Base-by-base conservation (phyloP, 2,329 filamentous ascomycete genomes). In the Penicillium sumatraense region DNA sequence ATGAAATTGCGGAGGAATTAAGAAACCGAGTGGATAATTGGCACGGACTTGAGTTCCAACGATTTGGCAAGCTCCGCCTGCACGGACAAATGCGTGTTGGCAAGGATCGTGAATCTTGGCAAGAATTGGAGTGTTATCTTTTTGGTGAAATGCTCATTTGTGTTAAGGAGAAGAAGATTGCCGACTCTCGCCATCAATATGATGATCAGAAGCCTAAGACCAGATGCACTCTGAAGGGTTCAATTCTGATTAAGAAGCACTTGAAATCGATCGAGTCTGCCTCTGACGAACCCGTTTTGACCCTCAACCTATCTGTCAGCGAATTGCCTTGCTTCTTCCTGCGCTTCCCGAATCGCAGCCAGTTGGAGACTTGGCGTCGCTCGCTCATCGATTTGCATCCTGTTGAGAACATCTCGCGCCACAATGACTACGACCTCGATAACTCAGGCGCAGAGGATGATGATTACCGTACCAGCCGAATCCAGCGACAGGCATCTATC, bases 141-240 rank as follows among this genome's bases (percentile, higher is more conserved):
- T 99, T 99, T 70, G 91, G 89, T 4, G 95, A 99, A 78, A 99
- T 99, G 95, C 89, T 99, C 66, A 99, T 99, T 62, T 99, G 95
- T 70, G 92, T 99, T 58, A 99, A 98, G 76, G 95, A 98, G 77
- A 98, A 97, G 83, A 96, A 93, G 78, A 75, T 81, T 8, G 72
- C 80, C 9, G 63, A 80, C 35, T 66, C 73, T 4, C 40, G 20
- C 44, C 71, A 67, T 58, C 80, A 90, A 61, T 93, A 90, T 84
- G 88, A 84, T n/a, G 79, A 79, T 1, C 75, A 76, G 4, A 83
- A 82, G 20, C 82, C 83, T 53, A 93, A 89, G 72, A 86, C 86
- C 3, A 86, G 90, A 60, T 97, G 89, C 79, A 96, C 93, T 0
- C 80, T 99, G 38, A 99, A 99, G 77, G 95, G 95, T 16, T 98